Percentiles rank a stretch among this genome's conserved stretches.
Conservation (phyloP, 23 red algal genomes). For the Gracilariopsis chorda region DNA sequence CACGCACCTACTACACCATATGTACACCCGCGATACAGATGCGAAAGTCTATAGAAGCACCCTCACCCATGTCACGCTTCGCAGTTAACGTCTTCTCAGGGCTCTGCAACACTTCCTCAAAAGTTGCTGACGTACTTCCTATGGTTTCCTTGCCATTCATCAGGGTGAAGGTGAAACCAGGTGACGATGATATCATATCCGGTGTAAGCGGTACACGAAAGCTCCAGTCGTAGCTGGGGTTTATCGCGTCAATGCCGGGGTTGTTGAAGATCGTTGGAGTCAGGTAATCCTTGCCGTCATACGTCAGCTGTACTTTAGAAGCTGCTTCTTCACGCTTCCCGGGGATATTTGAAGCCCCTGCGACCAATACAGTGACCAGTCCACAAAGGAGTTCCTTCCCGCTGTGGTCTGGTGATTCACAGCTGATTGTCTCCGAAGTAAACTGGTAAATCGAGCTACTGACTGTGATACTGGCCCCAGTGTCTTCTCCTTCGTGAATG, state of each 20-base stretch:
- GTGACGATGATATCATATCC: not conserved
- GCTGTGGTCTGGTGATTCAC: not conserved
- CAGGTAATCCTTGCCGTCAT: not conserved
- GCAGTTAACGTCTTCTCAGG: not conserved
- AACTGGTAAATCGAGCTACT: constrained; percentile 13
- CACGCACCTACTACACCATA: not conserved
- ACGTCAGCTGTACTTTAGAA: constrained; percentile 13
- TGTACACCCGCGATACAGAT: not conserved
- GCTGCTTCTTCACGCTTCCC: constrained; percentile 1
- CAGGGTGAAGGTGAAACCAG: constrained; percentile 33
- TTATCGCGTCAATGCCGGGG: constrained; percentile 30
- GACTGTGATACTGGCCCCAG: constrained; percentile 33
- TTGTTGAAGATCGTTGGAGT: constrained; percentile 29
- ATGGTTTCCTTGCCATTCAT: constrained; percentile 33
- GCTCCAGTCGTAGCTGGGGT: constrained; percentile 32
- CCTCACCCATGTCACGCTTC: not conserved
- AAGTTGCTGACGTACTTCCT: not conserved
- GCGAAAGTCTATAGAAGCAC: constrained; percentile 4
- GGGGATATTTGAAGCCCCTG: constrained; percentile 37
- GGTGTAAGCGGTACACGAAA: constrained; percentile 37
- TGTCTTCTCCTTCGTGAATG: not conserved
- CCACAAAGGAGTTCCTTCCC: constrained; percentile 1
- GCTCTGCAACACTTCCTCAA: not conserved
- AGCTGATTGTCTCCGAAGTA: constrained; percentile 5
- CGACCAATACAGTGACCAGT: constrained; percentile 38